Base-by-base conservation (phyloP, 2,329 filamentous ascomycete species). In the Colletotrichum cordylinicola region DNA sequence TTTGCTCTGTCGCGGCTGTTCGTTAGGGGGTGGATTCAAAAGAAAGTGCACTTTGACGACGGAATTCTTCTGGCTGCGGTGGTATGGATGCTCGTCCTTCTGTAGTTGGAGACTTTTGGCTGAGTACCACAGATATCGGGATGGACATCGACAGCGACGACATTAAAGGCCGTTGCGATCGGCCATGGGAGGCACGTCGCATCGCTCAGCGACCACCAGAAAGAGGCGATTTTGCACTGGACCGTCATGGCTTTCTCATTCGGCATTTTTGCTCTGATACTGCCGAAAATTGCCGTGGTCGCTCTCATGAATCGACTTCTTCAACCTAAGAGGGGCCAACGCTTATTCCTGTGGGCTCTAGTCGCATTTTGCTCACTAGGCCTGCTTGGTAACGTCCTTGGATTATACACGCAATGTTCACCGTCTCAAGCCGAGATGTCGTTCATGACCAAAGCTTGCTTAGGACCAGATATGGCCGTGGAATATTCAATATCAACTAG, bases 241-340 rank as follows among this genome's bases (percentile, higher is more conserved):
- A 85, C 83, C 1, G 79, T 84, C 9, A 78, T 82, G 33, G 82
- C 81, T n/a, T 87, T 87, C 74, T 78, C 80, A 2, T 84, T 84
- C 4, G 84, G 85, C 7, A 78, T 87, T 6, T 74, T 85, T 68
- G 83, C 84, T 6, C 85, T 87, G 67, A 82, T 77, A 2, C 67
- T 87, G 0, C 86, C 86, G 4, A 87, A 87, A 78, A 80, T 87
- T 8, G 85, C 85, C 39, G 85, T 86, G 37, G 82, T 86, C 8
- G 79, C 81, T 5, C 81, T 87, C 3, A 79, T 88, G 4, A 81
- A 80, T 4, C 82, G 83, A 8, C 80, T 87, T 4, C 78, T 87
- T 39, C 84, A 85, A 74, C 85, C 86, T 2, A 79, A 80, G 39
- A 78, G 76, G 18, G 33, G 69, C 8, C 86, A 87, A 68, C 75